Evolutionary conservation across 1,139 yeast genomes (phyloP), one percentile per base, ranked within the genome.

Genomic region (Candida glucosophila): DNA sequence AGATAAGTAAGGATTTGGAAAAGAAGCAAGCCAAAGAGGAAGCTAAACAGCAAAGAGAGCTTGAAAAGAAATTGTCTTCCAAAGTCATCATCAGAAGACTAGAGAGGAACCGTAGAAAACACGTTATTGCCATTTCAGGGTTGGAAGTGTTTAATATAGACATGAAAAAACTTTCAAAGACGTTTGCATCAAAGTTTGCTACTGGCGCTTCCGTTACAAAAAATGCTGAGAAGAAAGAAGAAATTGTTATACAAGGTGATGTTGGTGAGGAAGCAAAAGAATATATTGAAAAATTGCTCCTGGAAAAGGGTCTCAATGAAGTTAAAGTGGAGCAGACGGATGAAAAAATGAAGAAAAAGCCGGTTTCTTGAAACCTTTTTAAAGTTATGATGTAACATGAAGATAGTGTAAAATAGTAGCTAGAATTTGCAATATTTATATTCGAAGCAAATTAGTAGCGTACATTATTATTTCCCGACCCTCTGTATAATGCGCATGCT

Each of bases 191-290:
- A 20, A 85, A 83, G 52, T 90, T 88, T 49, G 98, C 98, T 13
- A 88, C 97, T 3, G 98, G 98, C 24, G 92, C 96, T 14, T 76
- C 92, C 22, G 95, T 88, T n/a, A 77, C 88, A 6, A 88, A 88
- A 57, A 80, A 78, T 36, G 90, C 78, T 7, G 97, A 88, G 40
- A 88, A 88, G 55, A 81, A 80, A 48, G 96, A 88, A 37, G 97
- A 88, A 47, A 75, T 88, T 30, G 72, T 85, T 35, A 80, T 88
- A 31, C 97, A 88, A 58, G 98, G 98, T 41, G 98, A 90, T 52
- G 92, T 88, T 24, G 80, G 88, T 36, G 95, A 86, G 40, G 95
- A 81, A 44, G 93, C 90, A 14, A 92, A 80, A 46, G 80, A 62
- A 10, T 82, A 80, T 44, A 72, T 88, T 33, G 73, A 67, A 29